Conservation (phyloP, 176 grass and related monocot genomes). For the Lolium rigidum region DNA sequence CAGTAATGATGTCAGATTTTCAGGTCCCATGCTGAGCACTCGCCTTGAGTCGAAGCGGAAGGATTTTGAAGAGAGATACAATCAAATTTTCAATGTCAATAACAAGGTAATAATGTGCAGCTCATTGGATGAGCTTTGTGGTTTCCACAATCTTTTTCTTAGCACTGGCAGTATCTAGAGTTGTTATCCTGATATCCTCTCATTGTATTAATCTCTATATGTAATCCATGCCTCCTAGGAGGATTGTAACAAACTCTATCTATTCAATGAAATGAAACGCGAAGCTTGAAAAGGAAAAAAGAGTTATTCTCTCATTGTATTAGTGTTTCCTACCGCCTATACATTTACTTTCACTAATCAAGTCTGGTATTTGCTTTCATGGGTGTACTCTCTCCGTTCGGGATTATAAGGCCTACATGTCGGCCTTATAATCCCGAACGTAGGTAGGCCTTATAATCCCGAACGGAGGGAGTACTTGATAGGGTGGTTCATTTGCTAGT, state of each 20-base stretch:
- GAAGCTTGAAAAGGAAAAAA: no score
- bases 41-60: slow-evolving; percentile 66
- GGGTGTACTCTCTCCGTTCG: not conserved
- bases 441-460: no score
- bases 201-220: not conserved
- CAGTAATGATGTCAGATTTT: slow-evolving; percentile 61
- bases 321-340: not conserved
- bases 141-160: slow-evolving; percentile 26
- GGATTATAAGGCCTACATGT: no score
- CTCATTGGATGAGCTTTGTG: not conserved
- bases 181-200: slow-evolving; percentile 2
- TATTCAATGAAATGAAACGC: no score
- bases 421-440: no score
- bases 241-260: no score
- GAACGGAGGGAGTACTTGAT: not conserved
- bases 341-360: not conserved
- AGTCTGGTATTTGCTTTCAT: slow-evolving; percentile 14
- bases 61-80: slow-evolving; percentile 78
- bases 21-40: slow-evolving; percentile 69
- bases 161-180: not conserved
- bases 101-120: slow-evolving; percentile 56
- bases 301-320: not conserved
- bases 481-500: slow-evolving; percentile 29
- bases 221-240: no score
- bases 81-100: slow-evolving; percentile 64